Conservation (phyloP, 306 rosid genomes). For the Sophora flavescens region DNA sequence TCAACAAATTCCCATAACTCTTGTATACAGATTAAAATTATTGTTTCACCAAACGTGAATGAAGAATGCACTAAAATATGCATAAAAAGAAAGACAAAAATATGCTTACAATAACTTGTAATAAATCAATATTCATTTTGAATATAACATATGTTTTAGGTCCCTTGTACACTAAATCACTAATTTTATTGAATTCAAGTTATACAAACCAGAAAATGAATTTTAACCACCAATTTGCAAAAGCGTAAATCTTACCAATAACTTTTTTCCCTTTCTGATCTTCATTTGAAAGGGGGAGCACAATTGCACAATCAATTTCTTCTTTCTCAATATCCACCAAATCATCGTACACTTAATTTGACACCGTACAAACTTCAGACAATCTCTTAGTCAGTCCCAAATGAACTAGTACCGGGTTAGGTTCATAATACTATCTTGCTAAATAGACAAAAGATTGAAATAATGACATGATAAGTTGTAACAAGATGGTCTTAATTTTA, state of each 20-base stretch:
- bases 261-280: constrained; percentile 78
- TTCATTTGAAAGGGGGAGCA: constrained; percentile 76
- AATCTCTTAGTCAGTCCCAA: constrained; percentile 32
- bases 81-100: no score
- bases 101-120: background rate
- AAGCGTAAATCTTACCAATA: constrained; percentile 64
- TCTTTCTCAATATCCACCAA: constrained; percentile 66
- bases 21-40: constrained; percentile 4
- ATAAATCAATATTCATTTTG: constrained; percentile 28
- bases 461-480: no score
- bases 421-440: no score
- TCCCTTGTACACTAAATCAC: constrained; percentile 7
- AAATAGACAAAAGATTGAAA: no score
- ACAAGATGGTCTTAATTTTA: no score
- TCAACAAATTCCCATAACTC: constrained; percentile 32
- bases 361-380: constrained; percentile 49
- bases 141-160: constrained; percentile 29
- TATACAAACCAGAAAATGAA: constrained; percentile 23
- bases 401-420: no score
- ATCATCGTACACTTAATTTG: constrained; percentile 70
- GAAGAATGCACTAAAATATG: background rate
- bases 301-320: constrained; percentile 78
- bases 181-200: background rate
- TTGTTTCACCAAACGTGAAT: constrained; percentile 22
- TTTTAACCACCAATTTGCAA: background rate